These are phyloP conservation scores for Plicaturopsis crispa DNA, from an alignment of 768 basidiomycete species.

Conservation along the genomic window DNA sequence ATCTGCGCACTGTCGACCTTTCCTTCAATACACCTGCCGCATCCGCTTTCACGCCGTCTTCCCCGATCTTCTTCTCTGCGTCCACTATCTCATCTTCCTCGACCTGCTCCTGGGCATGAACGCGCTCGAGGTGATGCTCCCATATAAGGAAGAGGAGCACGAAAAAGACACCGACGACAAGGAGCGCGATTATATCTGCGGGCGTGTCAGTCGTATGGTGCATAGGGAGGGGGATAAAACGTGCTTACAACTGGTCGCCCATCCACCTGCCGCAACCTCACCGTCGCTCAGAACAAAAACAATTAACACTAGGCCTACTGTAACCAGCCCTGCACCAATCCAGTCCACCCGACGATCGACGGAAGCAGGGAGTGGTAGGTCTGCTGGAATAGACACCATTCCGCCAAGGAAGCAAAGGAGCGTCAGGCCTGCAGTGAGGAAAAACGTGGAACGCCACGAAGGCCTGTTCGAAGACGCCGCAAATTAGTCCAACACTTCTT, in stretches of 20 bases:
- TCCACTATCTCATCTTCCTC: too few species aligned
- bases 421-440: conserved; percentile 50
- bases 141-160: conserved; percentile 52
- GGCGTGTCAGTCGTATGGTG: too few species aligned
- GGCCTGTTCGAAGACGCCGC: too few species aligned
- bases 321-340: conserved; percentile 64
- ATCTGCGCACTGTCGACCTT: too few species aligned
- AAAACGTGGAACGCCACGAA: conserved; percentile 68
- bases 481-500: too few species aligned
- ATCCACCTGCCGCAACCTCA: conserved; percentile 47
- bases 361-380: conserved; percentile 32
- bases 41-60: too few species aligned
- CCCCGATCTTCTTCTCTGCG: too few species aligned
- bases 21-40: too few species aligned
- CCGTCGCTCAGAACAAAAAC: conserved; percentile 71
- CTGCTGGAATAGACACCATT: conserved; percentile 53
- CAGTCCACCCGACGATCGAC: conserved; percentile 57
- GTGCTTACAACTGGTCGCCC: conserved; percentile 39
- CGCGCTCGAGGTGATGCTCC: conserved; percentile 53
- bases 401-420: conserved; percentile 45
- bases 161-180: conserved; percentile 54
- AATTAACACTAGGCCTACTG: conserved; percentile 59
- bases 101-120: conserved; percentile 11
- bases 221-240: conserved; percentile 2
- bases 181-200: conserved; percentile 70